A percentile compares a stretch with the other conserved stretches of the same genome.
Evolutionary conservation across 2,329 filamentous ascomycete species (phyloP).

Genomic region (Zarea fungicola): DNA sequence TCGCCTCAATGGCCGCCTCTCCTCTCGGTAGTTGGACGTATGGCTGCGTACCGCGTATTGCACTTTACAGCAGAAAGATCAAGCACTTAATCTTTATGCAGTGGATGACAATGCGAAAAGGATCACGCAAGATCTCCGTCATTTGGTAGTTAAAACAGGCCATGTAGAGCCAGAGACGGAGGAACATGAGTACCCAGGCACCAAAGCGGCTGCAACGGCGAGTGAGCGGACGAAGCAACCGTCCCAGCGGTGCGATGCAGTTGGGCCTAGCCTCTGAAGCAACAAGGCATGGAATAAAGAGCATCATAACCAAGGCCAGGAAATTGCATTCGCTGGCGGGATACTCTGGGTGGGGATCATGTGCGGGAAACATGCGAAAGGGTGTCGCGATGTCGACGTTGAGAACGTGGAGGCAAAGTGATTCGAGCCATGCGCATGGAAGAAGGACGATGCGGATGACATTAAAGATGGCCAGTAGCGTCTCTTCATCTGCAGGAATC

Average conservation of each 20-base stretch:
- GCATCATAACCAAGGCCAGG: neutral
- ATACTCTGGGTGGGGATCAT: neutral
- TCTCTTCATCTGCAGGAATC: too few relatives aligned
- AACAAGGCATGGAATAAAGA: neutral
- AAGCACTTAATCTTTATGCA: neutral
- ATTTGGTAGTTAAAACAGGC: neutral
- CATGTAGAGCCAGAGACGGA: constrained; percentile 1
- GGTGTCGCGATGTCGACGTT: neutral
- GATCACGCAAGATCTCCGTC: neutral
- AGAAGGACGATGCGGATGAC: neutral
- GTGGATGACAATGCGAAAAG: neutral
- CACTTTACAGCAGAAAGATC: neutral
- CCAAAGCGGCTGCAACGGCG: neutral
- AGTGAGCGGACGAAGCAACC: neutral
- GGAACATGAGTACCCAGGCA: neutral
- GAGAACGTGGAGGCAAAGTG: neutral
- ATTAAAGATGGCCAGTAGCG: neutral
- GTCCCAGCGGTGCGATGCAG: neutral
- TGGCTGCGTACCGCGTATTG: neutral
- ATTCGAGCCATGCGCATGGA: neutral
- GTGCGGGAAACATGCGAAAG: neutral
- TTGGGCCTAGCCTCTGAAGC: neutral
- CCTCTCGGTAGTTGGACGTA: neutral
- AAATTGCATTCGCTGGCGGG: neutral
- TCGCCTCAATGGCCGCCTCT: neutral